Evolutionary conservation across 352 stramenopile species (phyloP).

Genomic region (Phytophthora melonis): DNA sequence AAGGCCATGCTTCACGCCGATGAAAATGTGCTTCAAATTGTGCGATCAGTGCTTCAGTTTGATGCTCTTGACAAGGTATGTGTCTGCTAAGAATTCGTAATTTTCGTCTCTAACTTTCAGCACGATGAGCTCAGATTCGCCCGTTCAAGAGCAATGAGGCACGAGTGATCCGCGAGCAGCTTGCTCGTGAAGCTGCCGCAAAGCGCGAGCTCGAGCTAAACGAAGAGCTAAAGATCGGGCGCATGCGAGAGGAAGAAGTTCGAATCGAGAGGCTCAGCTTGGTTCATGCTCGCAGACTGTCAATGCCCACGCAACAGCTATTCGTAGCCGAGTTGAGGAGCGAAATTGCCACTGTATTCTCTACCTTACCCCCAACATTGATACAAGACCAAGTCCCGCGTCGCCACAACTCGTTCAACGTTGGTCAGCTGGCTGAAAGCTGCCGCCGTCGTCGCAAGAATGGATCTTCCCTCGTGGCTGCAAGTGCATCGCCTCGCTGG

Average conservation of each 20-base stretch:
- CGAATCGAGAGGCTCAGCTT: constrained; percentile 54
- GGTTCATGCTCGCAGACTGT: constrained; percentile 48
- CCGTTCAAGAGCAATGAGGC: constrained; percentile 65
- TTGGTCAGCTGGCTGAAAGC: constrained; percentile 58
- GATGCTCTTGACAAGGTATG: constrained; percentile 45
- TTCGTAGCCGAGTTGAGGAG: constrained; percentile 47
- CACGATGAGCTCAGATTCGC: constrained; percentile 51
- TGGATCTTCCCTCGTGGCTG: constrained; percentile 18
- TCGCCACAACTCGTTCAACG: constrained; percentile 18
- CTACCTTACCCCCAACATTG: constrained; percentile 3
- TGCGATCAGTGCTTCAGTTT: constrained; percentile 54
- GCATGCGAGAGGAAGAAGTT: constrained; percentile 42
- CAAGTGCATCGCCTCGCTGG: constrained; percentile 31
- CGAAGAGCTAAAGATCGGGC: constrained; percentile 44
- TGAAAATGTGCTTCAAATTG: constrained; percentile 60
- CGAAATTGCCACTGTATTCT: constrained; percentile 56
- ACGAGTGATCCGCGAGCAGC: constrained; percentile 51
- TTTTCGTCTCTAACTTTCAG: not conserved
- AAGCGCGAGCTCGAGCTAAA: constrained; percentile 56
- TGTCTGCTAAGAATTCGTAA: not conserved
- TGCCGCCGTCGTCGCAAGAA: constrained; percentile 54
- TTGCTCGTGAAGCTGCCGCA: constrained; percentile 51
- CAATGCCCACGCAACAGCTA: constrained; percentile 52
- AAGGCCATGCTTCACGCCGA: constrained; percentile 72
- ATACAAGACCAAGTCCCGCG: not conserved